Base-by-base conservation (phyloP, 73 alveolate genomes). In the Paramecium sexaurelia region DNA sequence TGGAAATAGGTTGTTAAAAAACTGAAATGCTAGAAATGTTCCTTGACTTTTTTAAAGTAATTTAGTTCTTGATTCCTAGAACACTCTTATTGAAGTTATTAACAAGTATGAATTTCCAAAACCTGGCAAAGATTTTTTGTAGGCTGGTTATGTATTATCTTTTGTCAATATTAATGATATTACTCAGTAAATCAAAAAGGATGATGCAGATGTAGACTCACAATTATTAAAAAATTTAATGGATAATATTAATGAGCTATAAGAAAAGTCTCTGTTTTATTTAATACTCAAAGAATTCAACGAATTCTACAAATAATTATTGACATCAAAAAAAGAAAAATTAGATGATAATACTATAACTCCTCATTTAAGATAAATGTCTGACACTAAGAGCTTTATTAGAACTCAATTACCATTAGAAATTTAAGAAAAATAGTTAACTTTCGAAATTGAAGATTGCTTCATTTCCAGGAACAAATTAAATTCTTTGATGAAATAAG, bases 81-180 rank as follows among this genome's bases (percentile, higher is more conserved):
- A 71, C 15, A 29, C 10, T 11, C 56, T 71, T 22, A 36, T 71
- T 71, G 11, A 71, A 15, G 86, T 71, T 9, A 40, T 71, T 71
- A 22, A 29, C 7, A 37, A 71, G 86, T 71, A 33, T 36, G 32
- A 71, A n/a, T 71, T 71, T 37, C 86, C 86, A 32, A 35, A 71
- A n/a, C 57, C 86, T 15, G 86, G 86, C 8, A 71, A 71, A 71
- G 86, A 71, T 24, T 71, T 71, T 71, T 27, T 71, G 4, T 29
- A 29, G 15, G 29, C 86, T 32, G 56, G 57, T 3, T 71, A 33
- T 20, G 43, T 20, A 13, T 40, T 27, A 8, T 35, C 57, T 1
- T 71, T 71, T 71, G 56, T 37, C 7, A 35, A 32, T 35, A 36
- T 71, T n/a, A n/a, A 13, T 3, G 55, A 71, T 27, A 71, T 71